Evolutionary conservation across 306 rosid species (phyloP).

Genomic region (Begonia fuchsioides): DNA sequence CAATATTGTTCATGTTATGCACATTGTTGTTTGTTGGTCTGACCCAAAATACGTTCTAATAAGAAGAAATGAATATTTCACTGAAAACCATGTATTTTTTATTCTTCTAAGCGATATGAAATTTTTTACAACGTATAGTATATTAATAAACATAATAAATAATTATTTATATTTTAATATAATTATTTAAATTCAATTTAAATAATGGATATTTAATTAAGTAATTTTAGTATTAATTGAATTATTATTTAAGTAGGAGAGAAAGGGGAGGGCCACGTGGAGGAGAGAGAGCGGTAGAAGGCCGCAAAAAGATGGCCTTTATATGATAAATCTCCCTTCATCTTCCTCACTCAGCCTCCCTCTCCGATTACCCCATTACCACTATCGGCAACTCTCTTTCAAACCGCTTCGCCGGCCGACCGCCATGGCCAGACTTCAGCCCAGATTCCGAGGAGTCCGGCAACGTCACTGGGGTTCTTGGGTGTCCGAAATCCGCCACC

Average conservation of each 20-base stretch:
- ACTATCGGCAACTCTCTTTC: not conserved
- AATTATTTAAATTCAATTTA: no score
- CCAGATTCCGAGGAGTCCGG: slow-evolving; percentile 88
- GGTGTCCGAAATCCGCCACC: slow-evolving; percentile 99
- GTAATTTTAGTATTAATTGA: no score
- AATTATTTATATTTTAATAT: no score
- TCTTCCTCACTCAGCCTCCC: not conserved
- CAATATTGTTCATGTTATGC: no score
- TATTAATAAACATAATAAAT: no score
- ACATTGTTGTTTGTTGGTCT: no score
- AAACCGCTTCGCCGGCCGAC: not conserved
- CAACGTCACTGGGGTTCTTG: slow-evolving; percentile 99
- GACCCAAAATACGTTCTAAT: no score
- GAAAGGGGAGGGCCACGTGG: slow-evolving; percentile 5
- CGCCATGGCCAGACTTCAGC: slow-evolving; percentile 82
- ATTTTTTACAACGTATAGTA: no score
- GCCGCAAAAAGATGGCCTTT: not conserved
- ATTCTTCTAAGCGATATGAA: no score
- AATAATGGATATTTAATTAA: no score
- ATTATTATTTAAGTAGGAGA: not conserved
- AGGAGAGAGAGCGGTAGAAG: not conserved
- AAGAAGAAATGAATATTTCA: no score
- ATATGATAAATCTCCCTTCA: slow-evolving; percentile 5
- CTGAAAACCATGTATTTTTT: no score
- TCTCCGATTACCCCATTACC: slow-evolving; percentile 1